Evolutionary conservation across 139 green algal genomes (phyloP).

Genomic region (Closterium sp.): DNA sequence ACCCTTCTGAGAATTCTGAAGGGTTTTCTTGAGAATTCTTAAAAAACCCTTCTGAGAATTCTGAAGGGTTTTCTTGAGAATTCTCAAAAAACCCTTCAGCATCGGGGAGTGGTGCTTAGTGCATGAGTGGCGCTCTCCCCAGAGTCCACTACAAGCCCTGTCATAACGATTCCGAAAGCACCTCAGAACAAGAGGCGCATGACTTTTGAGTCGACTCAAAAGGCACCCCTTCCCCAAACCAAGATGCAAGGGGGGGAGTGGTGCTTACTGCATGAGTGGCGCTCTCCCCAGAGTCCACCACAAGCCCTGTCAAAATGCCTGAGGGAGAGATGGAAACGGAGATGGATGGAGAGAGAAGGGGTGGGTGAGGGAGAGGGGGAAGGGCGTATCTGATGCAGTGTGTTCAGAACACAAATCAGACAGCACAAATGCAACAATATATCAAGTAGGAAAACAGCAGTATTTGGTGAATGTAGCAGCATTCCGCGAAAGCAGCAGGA

Average conservation of each 20-base stretch:
- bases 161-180: conserved; percentile 56
- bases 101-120: conserved; percentile 47
- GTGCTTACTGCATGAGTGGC: conserved; percentile 69
- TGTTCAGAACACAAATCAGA: too few relatives aligned
- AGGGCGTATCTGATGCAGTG: too few relatives aligned
- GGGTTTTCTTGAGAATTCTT: too few relatives aligned
- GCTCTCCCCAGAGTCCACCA: conserved; percentile 77
- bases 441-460: too few relatives aligned
- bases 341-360: not conserved
- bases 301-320: conserved; percentile 72
- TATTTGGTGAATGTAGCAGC: not conserved
- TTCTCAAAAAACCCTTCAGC: too few relatives aligned
- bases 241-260: not conserved
- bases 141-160: conserved; percentile 76
- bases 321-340: not conserved
- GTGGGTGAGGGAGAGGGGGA: not conserved
- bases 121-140: conserved; percentile 75
- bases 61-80: too few relatives aligned
- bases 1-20: too few relatives aligned
- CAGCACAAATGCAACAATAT: too few relatives aligned
- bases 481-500: not conserved
- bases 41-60: too few relatives aligned
- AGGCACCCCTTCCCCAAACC: not conserved
- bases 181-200: not conserved
- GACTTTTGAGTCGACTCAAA: too few relatives aligned